phyloP scores from a whole-genome alignment of 2,329 filamentous ascomycete genomes.

The Talaromyces sp. region DNA sequence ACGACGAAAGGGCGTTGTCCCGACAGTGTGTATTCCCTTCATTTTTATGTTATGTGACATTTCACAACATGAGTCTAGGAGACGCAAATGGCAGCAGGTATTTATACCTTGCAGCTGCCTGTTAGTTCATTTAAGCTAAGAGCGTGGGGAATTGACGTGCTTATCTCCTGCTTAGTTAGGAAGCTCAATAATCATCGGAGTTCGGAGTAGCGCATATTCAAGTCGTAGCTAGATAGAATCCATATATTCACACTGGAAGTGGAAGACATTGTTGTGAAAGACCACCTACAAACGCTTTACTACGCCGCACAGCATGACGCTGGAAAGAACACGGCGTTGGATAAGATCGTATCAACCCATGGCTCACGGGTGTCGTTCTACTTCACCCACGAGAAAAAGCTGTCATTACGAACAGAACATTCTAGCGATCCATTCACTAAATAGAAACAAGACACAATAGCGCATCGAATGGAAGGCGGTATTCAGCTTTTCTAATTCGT shows the following conservation, averaged over 20 bases:
- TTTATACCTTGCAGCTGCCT: not conserved
- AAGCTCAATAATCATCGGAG: not conserved
- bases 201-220: not conserved
- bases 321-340: not conserved
- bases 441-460: not conserved
- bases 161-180: slow-evolving; percentile 5
- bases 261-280: not conserved
- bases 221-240: not conserved
- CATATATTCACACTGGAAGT: too few relatives aligned
- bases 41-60: not conserved
- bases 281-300: not conserved
- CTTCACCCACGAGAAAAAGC: not conserved
- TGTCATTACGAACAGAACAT: too few relatives aligned
- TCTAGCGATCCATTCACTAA: not conserved
- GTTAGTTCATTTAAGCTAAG: not conserved
- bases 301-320: not conserved
- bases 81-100: not conserved
- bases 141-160: slow-evolving; percentile 12
- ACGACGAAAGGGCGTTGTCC: slow-evolving; percentile 4
- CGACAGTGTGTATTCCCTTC: slow-evolving; percentile 3
- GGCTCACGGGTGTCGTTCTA: not conserved
- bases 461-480: slow-evolving; percentile 14
- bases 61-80: not conserved
- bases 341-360: not conserved
- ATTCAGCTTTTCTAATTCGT: slow-evolving; percentile 16